Base-by-base conservation (phyloP, 768 basidiomycete species). In the Rhizopogon vinicolor region DNA sequence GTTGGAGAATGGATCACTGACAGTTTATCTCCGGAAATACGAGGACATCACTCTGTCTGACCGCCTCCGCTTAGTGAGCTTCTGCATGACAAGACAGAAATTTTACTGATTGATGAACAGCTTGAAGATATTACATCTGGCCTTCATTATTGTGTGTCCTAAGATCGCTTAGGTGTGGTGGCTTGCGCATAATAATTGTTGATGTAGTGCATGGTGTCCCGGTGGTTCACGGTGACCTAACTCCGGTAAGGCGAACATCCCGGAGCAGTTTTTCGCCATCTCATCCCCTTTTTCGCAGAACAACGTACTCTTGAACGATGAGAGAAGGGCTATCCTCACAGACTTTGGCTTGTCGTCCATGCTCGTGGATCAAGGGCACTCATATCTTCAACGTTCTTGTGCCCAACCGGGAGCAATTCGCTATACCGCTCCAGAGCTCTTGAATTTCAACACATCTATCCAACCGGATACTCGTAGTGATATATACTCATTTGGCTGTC, bases 321-420 rank as follows among this genome's bases (percentile, higher is more conserved):
- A 74, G 10, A 68, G 69, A 18, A 69, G 68, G 39, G 76, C 71
- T 6, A 66, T 68, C 13, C 61, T 79, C 19, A 73, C 72, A 57
- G 78, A 78, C 53, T 78, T 78, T 57, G 78, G 77, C 3, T 62
- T 78, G 7, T 78, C 75, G 14, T 71, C 61, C 19, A 69, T 77
- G 35, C 48, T 49, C 8, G 48, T 13, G 14, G 72, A 76, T 73
- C 49, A 63, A 22, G 63, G 68, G n/a, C 5, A 66, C 62, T 60
- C 62, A 28, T 68, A 61, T 28, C 60, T 66, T 44, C 66, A 66
- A 19, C 73, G 75, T 72, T 29, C 44, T 18, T 10, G 35, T 37
- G 48, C 33, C 3, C 35, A 55, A 28, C 19, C 44, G 12, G 78
- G 77, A 16, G 74, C 74, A 25, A 69, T 77, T 35, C 71, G 76